Evolutionary conservation across 495 filamentous ascomycete genomes (phyloP).

Genomic region (Cercophora scortea): DNA sequence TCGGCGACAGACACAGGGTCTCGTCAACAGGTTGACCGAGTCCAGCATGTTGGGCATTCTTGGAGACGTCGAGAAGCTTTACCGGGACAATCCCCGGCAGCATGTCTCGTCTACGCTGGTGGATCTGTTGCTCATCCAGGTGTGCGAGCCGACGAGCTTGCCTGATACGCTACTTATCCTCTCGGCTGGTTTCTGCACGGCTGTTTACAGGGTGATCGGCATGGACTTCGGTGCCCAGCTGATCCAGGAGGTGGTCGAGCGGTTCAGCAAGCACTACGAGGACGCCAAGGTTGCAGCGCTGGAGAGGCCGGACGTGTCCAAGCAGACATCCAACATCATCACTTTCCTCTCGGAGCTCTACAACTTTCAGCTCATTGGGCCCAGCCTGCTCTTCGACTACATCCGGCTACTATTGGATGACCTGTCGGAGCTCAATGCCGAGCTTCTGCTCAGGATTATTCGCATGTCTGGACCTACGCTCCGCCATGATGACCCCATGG

Average conservation of each 20-base stretch:
- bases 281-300: conserved; percentile 33
- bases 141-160: conserved; percentile 68
- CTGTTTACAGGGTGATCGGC: conserved; percentile 77
- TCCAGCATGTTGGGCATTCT: conserved; percentile 77
- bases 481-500: conserved; percentile 79
- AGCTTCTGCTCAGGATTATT: conserved; percentile 79
- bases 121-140: conserved; percentile 61
- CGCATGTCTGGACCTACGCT: conserved; percentile 74
- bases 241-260: conserved; percentile 66
- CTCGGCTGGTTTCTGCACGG: conserved; percentile 82
- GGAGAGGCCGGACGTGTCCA: conserved; percentile 42
- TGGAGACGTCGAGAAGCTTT: conserved; percentile 71
- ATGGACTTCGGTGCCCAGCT: conserved; percentile 82
- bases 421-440: conserved; percentile 83
- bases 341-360: conserved; percentile 82
- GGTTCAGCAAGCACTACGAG: conserved; percentile 49
- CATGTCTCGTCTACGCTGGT: conserved; percentile 74
- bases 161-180: conserved; percentile 86
- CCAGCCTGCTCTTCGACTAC: conserved; percentile 81
- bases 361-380: conserved; percentile 80
- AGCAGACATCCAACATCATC: conserved; percentile 71
- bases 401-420: conserved; percentile 66
- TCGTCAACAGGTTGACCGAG: conserved; percentile 88
- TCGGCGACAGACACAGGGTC: conserved; percentile 72
- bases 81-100: conserved; percentile 70